These are phyloP conservation scores for Centaurea solstitialis DNA, from an alignment of 129 eudicot genomes.

Conservation along the genomic window DNA sequence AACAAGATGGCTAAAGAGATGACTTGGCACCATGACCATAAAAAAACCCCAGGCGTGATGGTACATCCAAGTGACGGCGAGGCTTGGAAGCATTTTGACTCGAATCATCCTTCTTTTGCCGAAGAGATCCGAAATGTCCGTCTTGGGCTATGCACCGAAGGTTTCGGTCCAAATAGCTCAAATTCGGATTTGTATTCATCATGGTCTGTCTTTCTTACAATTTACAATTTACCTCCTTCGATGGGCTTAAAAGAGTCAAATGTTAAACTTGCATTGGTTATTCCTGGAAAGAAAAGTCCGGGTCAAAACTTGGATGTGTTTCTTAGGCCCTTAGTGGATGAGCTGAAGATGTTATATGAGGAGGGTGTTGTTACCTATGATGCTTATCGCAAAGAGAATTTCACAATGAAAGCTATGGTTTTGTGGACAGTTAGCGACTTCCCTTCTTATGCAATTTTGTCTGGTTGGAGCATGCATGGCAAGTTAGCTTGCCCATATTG, in stretches of 20 bases:
- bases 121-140: slow-evolving; percentile 22
- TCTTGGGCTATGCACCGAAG: slow-evolving; percentile 28
- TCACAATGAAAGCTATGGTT: background rate
- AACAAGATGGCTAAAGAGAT: background rate
- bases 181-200: background rate
- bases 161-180: background rate
- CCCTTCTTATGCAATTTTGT: slow-evolving; percentile 18
- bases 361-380: slow-evolving; percentile 20
- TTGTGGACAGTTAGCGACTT: slow-evolving; percentile 36
- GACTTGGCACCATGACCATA: background rate
- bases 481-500: slow-evolving; percentile 24
- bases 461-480: slow-evolving; percentile 25
- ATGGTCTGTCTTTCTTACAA: slow-evolving; percentile 21
- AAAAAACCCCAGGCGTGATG: background rate
- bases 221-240: slow-evolving; percentile 25
- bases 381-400: background rate
- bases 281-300: slow-evolving; percentile 10
- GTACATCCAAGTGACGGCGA: background rate
- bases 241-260: background rate
- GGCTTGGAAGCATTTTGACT: slow-evolving; percentile 29
- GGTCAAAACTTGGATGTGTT: slow-evolving; percentile 14
- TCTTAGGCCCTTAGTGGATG: slow-evolving; percentile 16
- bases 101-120: slow-evolving; percentile 4
- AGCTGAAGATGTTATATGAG: slow-evolving; percentile 3
- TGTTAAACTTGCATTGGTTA: background rate